These are phyloP conservation scores for Dioscorea dumetorum DNA, from an alignment of 106 monocot genomes.

Conservation along the genomic window DNA sequence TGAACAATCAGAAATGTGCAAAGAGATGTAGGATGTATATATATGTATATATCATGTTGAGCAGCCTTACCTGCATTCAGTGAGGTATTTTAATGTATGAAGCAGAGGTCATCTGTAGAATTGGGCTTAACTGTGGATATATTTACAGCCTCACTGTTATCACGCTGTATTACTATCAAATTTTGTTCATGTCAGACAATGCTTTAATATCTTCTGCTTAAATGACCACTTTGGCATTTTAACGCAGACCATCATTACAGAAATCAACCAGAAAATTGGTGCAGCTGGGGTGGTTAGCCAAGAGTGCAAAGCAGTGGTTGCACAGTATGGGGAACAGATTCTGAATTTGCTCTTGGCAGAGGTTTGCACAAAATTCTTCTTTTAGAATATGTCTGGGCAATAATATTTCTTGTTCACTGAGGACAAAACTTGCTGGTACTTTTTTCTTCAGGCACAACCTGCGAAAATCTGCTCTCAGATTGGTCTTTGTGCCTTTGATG, in stretches of 20 bases:
- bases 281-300: constrained; percentile 76
- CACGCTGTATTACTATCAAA: too few relatives aligned
- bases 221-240: neutral
- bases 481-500: constrained; percentile 47
- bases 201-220: neutral
- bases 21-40: too few relatives aligned
- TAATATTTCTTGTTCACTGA: neutral
- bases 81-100: too few relatives aligned
- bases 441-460: constrained; percentile 27
- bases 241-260: constrained; percentile 58
- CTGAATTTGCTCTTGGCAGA: constrained; percentile 48
- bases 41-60: too few relatives aligned
- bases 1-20: too few relatives aligned
- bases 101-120: too few relatives aligned
- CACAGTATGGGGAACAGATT: constrained; percentile 74
- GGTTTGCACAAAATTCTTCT: constrained; percentile 17
- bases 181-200: too few relatives aligned
- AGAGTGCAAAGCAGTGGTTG: constrained; percentile 75
- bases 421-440: neutral
- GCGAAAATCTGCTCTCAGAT: constrained; percentile 34
- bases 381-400: neutral
- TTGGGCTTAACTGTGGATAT: too few relatives aligned
- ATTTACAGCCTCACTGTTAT: too few relatives aligned
- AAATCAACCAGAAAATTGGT: constrained; percentile 89
- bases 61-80: too few relatives aligned